Conservation (phyloP, 148 eudicot species). For the Rhododendron griersonianum region DNA sequence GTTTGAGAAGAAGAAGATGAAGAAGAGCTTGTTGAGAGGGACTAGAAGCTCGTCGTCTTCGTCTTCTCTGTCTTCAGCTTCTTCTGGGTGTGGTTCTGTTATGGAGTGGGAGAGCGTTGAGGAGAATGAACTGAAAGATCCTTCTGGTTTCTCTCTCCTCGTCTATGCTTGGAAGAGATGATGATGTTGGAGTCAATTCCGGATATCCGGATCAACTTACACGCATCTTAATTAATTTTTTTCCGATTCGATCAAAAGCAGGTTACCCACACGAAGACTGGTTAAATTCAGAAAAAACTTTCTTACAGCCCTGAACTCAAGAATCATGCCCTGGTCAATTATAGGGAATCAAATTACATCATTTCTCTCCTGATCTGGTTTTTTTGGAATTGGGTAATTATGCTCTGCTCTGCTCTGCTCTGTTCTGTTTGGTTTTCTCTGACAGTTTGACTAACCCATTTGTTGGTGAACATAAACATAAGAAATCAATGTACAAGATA, state of each 20-base stretch:
- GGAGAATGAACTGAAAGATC: conserved; percentile 69
- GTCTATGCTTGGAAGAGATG: conserved; percentile 79
- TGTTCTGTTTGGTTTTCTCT: not conserved
- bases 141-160: conserved; percentile 70
- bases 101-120: conserved; percentile 87
- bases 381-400: not conserved
- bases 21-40: conserved; percentile 33
- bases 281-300: too few species aligned
- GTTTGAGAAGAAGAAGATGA: conserved; percentile 58
- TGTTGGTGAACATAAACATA: conserved; percentile 15
- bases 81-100: conserved; percentile 66
- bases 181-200: not conserved
- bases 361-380: not conserved
- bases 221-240: too few species aligned
- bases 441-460: conserved; percentile 10
- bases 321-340: too few species aligned
- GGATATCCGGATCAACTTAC: too few species aligned
- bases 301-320: too few species aligned
- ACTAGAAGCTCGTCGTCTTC: conserved; percentile 52
- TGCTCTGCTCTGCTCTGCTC: too few species aligned
- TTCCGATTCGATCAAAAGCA: too few species aligned
- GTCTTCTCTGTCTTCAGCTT: conserved; percentile 48
- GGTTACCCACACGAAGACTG: too few species aligned
- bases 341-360: too few species aligned
- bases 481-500: conserved; percentile 5